Percentiles rank a stretch among this genome's conserved stretches.
Evolutionary conservation across 768 basidiomycete genomes (phyloP).

Genomic region (Lentinus tigrinus): DNA sequence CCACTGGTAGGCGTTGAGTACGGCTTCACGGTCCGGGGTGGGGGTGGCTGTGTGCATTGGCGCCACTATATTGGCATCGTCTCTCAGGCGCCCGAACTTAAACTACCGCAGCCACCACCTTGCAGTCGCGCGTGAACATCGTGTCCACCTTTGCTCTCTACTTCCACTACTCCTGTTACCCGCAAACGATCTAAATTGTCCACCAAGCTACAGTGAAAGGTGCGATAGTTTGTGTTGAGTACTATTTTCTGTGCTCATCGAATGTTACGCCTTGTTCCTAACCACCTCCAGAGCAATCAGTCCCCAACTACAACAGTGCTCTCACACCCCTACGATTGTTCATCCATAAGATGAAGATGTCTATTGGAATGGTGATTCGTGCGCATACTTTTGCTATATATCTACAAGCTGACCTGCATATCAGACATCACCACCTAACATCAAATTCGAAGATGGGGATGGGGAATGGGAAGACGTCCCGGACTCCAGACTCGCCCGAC

Average conservation of each 20-base stretch:
- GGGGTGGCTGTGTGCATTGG: not conserved
- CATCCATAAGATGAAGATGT: no score
- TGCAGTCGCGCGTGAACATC: not conserved
- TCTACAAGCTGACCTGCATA: no score
- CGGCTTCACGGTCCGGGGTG: no score
- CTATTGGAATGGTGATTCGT: no score
- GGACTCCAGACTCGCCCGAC: not conserved
- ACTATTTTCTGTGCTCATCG: no score
- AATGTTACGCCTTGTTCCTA: no score
- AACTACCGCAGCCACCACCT: not conserved
- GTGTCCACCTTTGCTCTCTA: not conserved
- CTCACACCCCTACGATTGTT: no score
- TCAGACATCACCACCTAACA: not conserved
- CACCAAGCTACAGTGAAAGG: not conserved
- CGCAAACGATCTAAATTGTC: not conserved
- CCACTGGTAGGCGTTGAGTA: no score
- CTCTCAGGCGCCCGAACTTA: not conserved
- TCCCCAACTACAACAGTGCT: no score
- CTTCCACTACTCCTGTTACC: not conserved
- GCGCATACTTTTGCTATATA: not conserved
- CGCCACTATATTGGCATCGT: not conserved
- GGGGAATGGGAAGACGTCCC: constrained; percentile 20
- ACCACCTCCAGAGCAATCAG: no score
- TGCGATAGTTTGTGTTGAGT: no score
- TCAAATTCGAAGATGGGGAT: not conserved